phyloP scores from a whole-genome alignment of 2,329 filamentous ascomycete species.

The Pyrenophora teres region DNA sequence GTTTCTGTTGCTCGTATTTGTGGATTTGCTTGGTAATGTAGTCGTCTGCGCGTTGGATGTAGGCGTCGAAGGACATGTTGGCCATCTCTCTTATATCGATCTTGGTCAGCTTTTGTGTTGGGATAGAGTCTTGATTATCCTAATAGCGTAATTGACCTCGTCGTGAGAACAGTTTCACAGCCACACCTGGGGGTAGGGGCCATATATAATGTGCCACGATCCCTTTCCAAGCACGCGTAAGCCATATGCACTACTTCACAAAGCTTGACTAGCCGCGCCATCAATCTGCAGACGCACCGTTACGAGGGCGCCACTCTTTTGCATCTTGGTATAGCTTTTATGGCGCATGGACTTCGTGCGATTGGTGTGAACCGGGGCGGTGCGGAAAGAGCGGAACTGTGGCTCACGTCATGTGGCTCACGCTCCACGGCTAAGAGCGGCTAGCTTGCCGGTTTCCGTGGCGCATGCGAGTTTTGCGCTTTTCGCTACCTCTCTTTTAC shows the following conservation, averaged over 20 bases:
- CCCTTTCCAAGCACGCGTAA: conserved; percentile 15
- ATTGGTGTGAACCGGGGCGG: conserved; percentile 12
- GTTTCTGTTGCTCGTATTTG: conserved; percentile 24
- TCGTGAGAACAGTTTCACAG: conserved; percentile 6
- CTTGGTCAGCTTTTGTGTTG: neutral
- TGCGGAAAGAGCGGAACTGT: conserved; percentile 20
- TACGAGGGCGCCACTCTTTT: conserved; percentile 9
- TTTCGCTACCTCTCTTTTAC: neutral
- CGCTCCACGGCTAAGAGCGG: conserved; percentile 4
- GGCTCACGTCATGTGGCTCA: conserved; percentile 15
- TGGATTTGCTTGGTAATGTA: conserved; percentile 24
- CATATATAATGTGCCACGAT: conserved; percentile 12
- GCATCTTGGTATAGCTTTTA: conserved; percentile 3
- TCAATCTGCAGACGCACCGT: conserved; percentile 10
- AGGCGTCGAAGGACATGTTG: conserved; percentile 19
- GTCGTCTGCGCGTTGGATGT: conserved; percentile 22
- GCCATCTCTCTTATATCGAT: neutral
- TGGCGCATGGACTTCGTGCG: conserved; percentile 7
- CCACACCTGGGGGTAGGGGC: conserved; percentile 2
- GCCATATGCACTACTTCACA: conserved; percentile 7
- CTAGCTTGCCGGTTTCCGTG: conserved; percentile 22
- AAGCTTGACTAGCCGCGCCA: conserved; percentile 18
- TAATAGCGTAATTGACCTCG: conserved; percentile 1
- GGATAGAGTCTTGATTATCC: neutral
- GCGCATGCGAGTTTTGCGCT: conserved; percentile 7